A percentile compares a stretch with the other conserved stretches of the same genome.
Evolutionary conservation across 2,329 filamentous ascomycete genomes (phyloP).

Genomic region (Hymenoscyphus infarciens): DNA sequence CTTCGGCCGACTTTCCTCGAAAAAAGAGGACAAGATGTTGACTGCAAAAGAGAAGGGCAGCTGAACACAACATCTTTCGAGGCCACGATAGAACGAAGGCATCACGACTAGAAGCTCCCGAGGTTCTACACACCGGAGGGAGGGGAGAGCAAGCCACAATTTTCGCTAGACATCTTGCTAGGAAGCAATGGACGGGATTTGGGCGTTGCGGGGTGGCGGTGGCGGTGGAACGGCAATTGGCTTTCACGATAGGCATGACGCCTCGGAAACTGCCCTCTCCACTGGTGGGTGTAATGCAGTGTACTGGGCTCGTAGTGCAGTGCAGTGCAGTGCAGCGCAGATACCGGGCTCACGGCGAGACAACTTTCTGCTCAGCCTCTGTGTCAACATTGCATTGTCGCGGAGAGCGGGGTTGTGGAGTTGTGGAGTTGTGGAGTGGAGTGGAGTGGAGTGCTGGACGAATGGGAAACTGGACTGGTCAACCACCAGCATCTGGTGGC

Average conservation of each 20-base stretch:
- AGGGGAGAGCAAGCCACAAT: neutral
- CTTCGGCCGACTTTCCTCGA: neutral
- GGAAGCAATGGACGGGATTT: neutral
- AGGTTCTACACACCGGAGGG: neutral
- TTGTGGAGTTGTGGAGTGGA: no score
- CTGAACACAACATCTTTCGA: neutral
- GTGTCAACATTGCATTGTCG: constrained; percentile 1
- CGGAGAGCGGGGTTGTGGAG: neutral
- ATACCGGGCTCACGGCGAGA: neutral
- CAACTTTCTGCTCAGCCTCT: neutral
- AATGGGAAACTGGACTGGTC: neutral
- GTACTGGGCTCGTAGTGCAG: no score
- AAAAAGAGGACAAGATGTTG: neutral
- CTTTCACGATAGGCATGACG: neutral
- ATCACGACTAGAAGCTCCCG: neutral
- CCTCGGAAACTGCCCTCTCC: neutral
- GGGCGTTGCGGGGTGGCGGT: neutral
- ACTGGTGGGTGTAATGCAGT: no score
- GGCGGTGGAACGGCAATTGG: neutral
- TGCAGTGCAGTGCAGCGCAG: no score
- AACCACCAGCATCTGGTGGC: neutral
- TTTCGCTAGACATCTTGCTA: neutral
- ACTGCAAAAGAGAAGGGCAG: no score
- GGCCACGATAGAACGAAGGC: neutral
- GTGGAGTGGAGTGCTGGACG: no score